These are phyloP conservation scores for Obba rivulosa DNA, from an alignment of 768 basidiomycete genomes.

Conservation along the genomic window DNA sequence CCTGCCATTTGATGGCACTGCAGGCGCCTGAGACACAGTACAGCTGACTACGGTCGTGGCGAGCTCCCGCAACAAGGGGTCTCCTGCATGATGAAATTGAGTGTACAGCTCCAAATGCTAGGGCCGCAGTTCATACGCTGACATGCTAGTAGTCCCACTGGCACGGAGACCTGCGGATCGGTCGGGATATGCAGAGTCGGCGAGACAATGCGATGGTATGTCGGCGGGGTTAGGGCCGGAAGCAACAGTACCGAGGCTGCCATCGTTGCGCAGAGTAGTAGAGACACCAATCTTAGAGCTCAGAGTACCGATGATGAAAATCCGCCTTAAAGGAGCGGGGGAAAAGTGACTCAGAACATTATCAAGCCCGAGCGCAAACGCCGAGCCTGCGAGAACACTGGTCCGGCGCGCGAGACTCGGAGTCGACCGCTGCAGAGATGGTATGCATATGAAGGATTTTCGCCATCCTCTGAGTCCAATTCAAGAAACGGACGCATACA, in stretches of 20 bases:
- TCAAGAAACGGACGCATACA: too few relatives aligned
- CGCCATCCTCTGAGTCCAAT: too few relatives aligned
- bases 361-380: too few relatives aligned
- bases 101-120: neutral
- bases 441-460: too few relatives aligned
- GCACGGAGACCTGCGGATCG: constrained; percentile 45
- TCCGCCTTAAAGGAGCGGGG: too few relatives aligned
- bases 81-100: constrained; percentile 37
- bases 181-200: constrained; percentile 50
- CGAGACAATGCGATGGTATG: constrained; percentile 65
- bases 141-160: constrained; percentile 75
- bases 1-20: constrained; percentile 27
- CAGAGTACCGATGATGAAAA: too few relatives aligned
- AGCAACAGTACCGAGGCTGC: constrained; percentile 38
- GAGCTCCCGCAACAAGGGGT: constrained; percentile 60
- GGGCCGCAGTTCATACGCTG: constrained; percentile 46
- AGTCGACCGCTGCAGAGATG: too few relatives aligned
- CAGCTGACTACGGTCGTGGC: constrained; percentile 52
- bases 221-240: constrained; percentile 40
- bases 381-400: too few relatives aligned
- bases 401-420: too few relatives aligned
- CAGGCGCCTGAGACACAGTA: constrained; percentile 38
- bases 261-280: constrained; percentile 17
- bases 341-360: too few relatives aligned
- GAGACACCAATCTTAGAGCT: too few relatives aligned